Evolutionary conservation across 306 rosid genomes (phyloP).

Genomic region (Purshia tridentata): DNA sequence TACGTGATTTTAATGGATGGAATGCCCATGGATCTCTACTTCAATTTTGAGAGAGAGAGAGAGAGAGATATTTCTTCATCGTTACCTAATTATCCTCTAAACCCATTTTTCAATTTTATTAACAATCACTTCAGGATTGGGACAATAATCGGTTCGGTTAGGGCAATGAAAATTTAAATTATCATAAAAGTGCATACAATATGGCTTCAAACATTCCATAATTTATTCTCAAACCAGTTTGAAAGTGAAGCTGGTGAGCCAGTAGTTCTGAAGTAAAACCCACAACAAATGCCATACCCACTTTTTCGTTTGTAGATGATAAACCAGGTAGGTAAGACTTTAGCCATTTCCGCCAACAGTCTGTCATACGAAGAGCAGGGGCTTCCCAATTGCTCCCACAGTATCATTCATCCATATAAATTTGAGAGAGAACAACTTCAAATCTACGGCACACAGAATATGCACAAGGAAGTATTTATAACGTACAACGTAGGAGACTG

Average conservation of each 20-base stretch:
- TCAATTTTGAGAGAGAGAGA: too few species aligned
- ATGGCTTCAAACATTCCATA: neutral
- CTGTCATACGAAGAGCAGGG: neutral
- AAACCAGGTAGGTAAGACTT: conserved; percentile 8
- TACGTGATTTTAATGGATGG: too few species aligned
- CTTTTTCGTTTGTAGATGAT: neutral
- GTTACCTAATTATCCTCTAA: too few species aligned
- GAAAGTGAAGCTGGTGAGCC: neutral
- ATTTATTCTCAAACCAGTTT: neutral
- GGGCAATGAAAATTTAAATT: too few species aligned
- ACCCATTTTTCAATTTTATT: too few species aligned
- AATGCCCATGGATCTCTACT: too few species aligned
- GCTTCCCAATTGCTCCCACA: conserved; percentile 6
- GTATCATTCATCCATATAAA: conserved; percentile 12
- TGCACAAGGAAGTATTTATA: conserved; percentile 25
- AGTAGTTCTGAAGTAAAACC: conserved; percentile 2
- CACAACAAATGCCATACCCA: neutral
- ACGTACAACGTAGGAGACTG: conserved; percentile 13
- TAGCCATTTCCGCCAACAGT: neutral
- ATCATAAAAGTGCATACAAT: too few species aligned
- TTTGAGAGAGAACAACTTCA: conserved; percentile 1
- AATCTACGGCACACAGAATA: conserved; percentile 25
- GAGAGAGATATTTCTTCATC: too few species aligned
- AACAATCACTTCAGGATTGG: too few species aligned
- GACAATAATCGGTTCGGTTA: too few species aligned